These are phyloP conservation scores for Aspergillus novofumigatus DNA, from an alignment of 2,329 filamentous ascomycete genomes.

Conservation along the genomic window DNA sequence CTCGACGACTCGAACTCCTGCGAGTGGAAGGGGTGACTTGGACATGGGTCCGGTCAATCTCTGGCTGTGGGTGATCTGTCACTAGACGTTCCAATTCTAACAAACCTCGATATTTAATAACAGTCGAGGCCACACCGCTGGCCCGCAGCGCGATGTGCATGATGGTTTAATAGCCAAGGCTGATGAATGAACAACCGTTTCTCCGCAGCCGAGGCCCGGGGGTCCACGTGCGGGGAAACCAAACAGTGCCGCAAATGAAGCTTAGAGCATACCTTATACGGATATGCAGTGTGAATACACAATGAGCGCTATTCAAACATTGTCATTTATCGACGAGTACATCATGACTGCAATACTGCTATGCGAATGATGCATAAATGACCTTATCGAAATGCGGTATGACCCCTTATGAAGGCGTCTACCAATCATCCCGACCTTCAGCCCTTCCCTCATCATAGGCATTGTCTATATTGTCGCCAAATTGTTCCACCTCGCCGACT, in stretches of 20 bases:
- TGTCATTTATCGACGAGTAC: no score
- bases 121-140: background rate
- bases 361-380: background rate
- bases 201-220: constrained; percentile 23
- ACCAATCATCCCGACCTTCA: constrained; percentile 22
- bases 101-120: background rate
- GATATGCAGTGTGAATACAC: background rate
- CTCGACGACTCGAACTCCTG: constrained; percentile 60
- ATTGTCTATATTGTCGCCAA: constrained; percentile 40
- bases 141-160: background rate
- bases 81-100: no score
- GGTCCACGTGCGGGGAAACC: constrained; percentile 16
- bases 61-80: no score
- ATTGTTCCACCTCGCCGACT: constrained; percentile 43
- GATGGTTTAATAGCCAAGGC: background rate
- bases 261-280: background rate
- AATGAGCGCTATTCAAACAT: background rate
- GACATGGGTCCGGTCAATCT: constrained; percentile 13
- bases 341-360: background rate
- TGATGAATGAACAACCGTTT: background rate
- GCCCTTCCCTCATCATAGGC: constrained; percentile 42
- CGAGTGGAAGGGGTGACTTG: constrained; percentile 51
- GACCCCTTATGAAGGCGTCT: background rate
- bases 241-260: background rate
- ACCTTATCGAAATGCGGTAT: background rate